A percentile compares a stretch with the other conserved stretches of the same genome.
phyloP scores from a whole-genome alignment of 176 grass and related monocot species.

The Typha latifolia region DNA sequence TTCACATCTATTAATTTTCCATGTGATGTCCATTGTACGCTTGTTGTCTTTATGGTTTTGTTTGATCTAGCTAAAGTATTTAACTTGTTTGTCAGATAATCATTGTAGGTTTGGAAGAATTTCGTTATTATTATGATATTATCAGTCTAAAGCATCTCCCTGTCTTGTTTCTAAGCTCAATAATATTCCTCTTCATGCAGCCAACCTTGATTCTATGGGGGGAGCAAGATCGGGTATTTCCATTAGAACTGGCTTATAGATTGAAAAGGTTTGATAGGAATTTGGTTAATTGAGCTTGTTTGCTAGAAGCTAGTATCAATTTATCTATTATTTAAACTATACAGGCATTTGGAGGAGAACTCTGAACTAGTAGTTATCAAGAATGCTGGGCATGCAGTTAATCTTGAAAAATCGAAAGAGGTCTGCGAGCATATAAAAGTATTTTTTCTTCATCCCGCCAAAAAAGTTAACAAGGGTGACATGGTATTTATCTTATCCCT shows the following conservation, averaged over 20 bases:
- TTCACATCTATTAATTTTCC: neutral
- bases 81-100: neutral
- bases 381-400: constrained; percentile 85
- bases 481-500: constrained; percentile 24
- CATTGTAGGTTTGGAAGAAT: too few species aligned
- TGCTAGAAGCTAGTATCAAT: constrained; percentile 11
- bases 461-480: constrained; percentile 29
- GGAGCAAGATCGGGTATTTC: constrained; percentile 75
- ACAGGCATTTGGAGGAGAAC: constrained; percentile 72
- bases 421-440: constrained; percentile 45
- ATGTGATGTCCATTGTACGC: neutral
- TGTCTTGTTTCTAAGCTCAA: neutral
- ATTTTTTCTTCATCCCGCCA: constrained; percentile 35
- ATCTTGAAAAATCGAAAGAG: constrained; percentile 73
- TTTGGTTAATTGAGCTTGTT: neutral
- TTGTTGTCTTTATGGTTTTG: neutral
- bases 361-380: constrained; percentile 56
- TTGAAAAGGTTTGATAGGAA: constrained; percentile 48
- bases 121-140: too few species aligned
- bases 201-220: constrained; percentile 72
- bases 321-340: neutral
- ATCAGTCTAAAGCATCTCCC: too few species aligned
- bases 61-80: neutral
- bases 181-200: constrained; percentile 17
- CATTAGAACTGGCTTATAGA: constrained; percentile 81